Conservation (phyloP, 352 stramenopile species). For the Phytophthora capsici region DNA sequence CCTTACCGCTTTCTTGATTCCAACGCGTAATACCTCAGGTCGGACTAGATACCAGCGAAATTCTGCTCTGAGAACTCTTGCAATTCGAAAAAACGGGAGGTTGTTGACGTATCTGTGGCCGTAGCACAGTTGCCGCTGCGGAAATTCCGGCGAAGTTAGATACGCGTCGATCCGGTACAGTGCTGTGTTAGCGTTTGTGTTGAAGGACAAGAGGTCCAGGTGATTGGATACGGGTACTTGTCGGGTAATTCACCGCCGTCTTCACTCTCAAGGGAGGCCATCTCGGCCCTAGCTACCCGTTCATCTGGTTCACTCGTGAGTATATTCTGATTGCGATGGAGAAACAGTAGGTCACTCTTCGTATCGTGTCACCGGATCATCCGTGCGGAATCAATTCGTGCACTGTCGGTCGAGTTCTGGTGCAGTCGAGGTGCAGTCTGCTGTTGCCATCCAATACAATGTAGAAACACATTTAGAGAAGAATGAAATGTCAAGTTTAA, state of each 20-base stretch:
- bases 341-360: slow-evolving; percentile 36
- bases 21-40: not conserved
- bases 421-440: too few relatives aligned
- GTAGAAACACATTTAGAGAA: too few relatives aligned
- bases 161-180: slow-evolving; percentile 59
- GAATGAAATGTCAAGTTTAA: too few relatives aligned
- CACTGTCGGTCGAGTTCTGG: too few relatives aligned
- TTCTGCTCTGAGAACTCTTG: slow-evolving; percentile 1
- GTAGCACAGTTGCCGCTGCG: slow-evolving; percentile 55
- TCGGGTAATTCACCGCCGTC: slow-evolving; percentile 3
- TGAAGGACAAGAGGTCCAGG: slow-evolving; percentile 68
- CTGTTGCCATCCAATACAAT: too few relatives aligned
- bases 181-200: slow-evolving; percentile 25
- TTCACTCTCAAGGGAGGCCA: not conserved
- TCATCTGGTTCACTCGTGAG: slow-evolving; percentile 11
- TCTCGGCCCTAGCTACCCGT: not conserved
- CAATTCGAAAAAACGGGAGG: slow-evolving; percentile 2
- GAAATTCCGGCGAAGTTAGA: slow-evolving; percentile 32
- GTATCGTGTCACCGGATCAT: too few relatives aligned
- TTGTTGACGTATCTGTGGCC: slow-evolving; percentile 24
- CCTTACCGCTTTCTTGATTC: not conserved
- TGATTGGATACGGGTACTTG: slow-evolving; percentile 38
- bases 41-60: slow-evolving; percentile 6
- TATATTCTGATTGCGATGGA: slow-evolving; percentile 50
- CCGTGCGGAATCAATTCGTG: too few relatives aligned